Evolutionary conservation across 495 filamentous ascomycete genomes (phyloP).

Genomic region (Penicillium pulvis): DNA sequence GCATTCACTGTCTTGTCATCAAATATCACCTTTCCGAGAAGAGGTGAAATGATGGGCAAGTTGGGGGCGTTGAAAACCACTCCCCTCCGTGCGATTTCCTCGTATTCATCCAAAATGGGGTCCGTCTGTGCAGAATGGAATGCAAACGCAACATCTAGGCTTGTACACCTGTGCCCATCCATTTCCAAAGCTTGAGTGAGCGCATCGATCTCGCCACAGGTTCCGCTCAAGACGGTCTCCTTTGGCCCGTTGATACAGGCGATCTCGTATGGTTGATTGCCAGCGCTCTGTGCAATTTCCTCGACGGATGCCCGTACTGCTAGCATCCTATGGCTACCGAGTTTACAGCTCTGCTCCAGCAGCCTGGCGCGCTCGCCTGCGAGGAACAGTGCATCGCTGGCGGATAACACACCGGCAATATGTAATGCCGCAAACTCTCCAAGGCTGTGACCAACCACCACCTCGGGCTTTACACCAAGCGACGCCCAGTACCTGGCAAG

Average conservation of each 20-base stretch:
- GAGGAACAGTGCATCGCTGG: constrained; percentile 69
- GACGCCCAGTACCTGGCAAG: constrained; percentile 71
- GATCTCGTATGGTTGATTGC: background rate
- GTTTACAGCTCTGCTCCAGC: constrained; percentile 18
- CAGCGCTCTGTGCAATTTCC: background rate
- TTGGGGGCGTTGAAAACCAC: constrained; percentile 39
- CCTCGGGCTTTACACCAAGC: constrained; percentile 69
- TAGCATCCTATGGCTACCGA: constrained; percentile 50
- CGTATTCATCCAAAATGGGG: constrained; percentile 50
- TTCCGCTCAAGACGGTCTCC: constrained; percentile 65
- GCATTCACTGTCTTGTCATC: constrained; percentile 25
- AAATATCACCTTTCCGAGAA: constrained; percentile 23
- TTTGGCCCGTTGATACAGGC: constrained; percentile 61
- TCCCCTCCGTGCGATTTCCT: constrained; percentile 25
- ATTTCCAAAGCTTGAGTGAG: constrained; percentile 10
- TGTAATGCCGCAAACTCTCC: constrained; percentile 87
- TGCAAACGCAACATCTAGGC: constrained; percentile 52
- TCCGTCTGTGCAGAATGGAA: constrained; percentile 58
- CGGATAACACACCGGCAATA: constrained; percentile 74
- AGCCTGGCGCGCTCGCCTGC: constrained; percentile 30
- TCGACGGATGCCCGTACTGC: constrained; percentile 46
- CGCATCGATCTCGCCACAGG: constrained; percentile 35
- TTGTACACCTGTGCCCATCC: constrained; percentile 28
- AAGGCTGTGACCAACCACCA: constrained; percentile 78
- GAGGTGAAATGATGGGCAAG: constrained; percentile 36